phyloP scores from a whole-genome alignment of 495 filamentous ascomycete species.

The Lasiosphaeris hirsuta region DNA sequence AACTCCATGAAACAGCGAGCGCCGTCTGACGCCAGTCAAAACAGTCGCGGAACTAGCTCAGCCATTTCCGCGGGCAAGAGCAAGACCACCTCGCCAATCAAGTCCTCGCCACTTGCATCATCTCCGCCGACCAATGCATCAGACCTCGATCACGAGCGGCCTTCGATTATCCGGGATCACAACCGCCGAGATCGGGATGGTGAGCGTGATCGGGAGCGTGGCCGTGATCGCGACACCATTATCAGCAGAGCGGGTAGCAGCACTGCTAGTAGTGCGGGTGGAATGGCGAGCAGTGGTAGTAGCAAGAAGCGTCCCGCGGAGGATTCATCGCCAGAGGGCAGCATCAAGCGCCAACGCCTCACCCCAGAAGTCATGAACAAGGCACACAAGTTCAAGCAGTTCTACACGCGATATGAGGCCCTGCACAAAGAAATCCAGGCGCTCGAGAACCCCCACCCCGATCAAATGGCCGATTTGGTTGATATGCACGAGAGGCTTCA shows the following conservation, averaged over 20 bases:
- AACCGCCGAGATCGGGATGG: slow-evolving; percentile 33
- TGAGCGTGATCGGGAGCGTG: slow-evolving; percentile 32
- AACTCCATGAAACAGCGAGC: slow-evolving; percentile 35
- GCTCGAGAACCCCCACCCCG: slow-evolving; percentile 48
- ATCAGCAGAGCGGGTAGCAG: slow-evolving; percentile 27
- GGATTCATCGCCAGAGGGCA: slow-evolving; percentile 21
- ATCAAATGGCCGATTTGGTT: slow-evolving; percentile 55
- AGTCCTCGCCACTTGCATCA: slow-evolving; percentile 69
- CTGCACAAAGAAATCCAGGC: slow-evolving; percentile 58
- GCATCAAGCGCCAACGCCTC: slow-evolving; percentile 37
- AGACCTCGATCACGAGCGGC: slow-evolving; percentile 48
- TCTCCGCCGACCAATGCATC: slow-evolving; percentile 77
- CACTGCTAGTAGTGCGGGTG: slow-evolving; percentile 12
- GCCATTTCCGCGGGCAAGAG: slow-evolving; percentile 30
- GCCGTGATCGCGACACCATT: slow-evolving; percentile 25
- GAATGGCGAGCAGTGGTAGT: slow-evolving; percentile 8
- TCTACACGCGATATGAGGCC: slow-evolving; percentile 60
- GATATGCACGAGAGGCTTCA: slow-evolving; percentile 60
- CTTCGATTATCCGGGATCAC: slow-evolving; percentile 11
- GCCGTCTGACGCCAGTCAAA: slow-evolving; percentile 44
- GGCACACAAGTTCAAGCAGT: slow-evolving; percentile 59
- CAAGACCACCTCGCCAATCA: slow-evolving; percentile 59
- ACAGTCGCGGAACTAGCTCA: slow-evolving; percentile 36
- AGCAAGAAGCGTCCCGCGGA: slow-evolving; percentile 41
- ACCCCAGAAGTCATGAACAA: slow-evolving; percentile 44